phyloP scores from a whole-genome alignment of 768 basidiomycete species.

The Lyophyllum decastes region DNA sequence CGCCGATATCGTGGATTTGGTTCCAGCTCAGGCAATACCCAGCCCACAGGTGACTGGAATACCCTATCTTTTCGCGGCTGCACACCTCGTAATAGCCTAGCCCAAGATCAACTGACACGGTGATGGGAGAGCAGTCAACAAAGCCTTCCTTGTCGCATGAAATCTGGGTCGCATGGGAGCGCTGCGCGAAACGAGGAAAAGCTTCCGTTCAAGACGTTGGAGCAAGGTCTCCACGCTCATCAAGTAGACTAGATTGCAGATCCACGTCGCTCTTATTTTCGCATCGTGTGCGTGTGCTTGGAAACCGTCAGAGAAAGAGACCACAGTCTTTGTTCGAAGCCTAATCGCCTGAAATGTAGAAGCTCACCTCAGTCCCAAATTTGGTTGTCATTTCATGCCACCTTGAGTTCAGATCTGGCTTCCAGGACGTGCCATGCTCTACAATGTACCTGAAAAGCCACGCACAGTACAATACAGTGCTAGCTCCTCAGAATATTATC shows the following conservation, averaged over 20 bases:
- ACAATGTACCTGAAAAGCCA: neutral
- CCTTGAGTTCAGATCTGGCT: neutral
- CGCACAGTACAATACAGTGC: neutral
- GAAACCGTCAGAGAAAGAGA: neutral
- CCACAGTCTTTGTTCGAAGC: neutral
- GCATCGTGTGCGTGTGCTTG: neutral
- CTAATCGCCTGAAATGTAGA: neutral
- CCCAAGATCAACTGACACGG: slow-evolving; percentile 14
- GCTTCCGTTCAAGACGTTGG: neutral
- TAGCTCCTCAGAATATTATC: neutral
- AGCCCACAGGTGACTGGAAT: slow-evolving; percentile 14
- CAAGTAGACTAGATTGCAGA: neutral
- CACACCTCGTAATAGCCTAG: slow-evolving; percentile 1
- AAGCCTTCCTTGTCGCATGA: slow-evolving; percentile 1
- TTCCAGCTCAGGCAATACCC: slow-evolving; percentile 7
- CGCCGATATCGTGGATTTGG: slow-evolving; percentile 14
- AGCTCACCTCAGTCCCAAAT: neutral
- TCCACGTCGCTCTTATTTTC: neutral
- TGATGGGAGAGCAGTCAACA: slow-evolving; percentile 1
- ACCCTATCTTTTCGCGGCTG: slow-evolving; percentile 9
- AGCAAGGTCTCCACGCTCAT: slow-evolving; percentile 1
- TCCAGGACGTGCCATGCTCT: neutral
- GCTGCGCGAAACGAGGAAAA: neutral
- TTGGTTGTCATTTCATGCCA: neutral
- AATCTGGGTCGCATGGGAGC: neutral